A percentile compares a stretch with the other conserved stretches of the same genome.
These are phyloP conservation scores for Phytophthora constricta DNA, from an alignment of 352 stramenopile genomes.

Conservation along the genomic window DNA sequence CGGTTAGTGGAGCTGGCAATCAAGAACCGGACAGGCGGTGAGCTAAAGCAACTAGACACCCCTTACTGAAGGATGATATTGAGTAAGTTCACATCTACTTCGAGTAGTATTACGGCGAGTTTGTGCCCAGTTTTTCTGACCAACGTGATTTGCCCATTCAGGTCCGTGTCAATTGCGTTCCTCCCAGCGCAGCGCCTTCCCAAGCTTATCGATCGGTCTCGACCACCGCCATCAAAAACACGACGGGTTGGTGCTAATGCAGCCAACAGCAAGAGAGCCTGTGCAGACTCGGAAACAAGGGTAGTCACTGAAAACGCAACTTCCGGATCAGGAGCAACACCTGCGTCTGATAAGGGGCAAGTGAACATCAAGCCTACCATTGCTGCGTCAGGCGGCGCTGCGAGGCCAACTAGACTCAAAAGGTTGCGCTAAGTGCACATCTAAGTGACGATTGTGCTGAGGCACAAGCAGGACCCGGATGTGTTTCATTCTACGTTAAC, in stretches of 20 bases:
- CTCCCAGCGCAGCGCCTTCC: constrained; percentile 35
- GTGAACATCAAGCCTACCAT: constrained; percentile 21
- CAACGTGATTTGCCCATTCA: constrained; percentile 1
- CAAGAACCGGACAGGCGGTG: constrained; percentile 66
- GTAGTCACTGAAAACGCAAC: constrained; percentile 7
- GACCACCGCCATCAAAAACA: constrained; percentile 32
- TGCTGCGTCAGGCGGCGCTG: constrained; percentile 21
- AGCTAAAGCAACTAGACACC: constrained; percentile 56
- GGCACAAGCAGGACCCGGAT: too few species aligned
- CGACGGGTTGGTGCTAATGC: constrained; percentile 32
- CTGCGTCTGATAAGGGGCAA: constrained; percentile 5
- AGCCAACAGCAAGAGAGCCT: constrained; percentile 30
- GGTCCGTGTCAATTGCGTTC: constrained; percentile 41
- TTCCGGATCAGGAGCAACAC: neutral
- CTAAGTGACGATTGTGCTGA: too few species aligned
- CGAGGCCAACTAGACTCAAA: constrained; percentile 43
- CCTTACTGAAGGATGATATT: constrained; percentile 69
- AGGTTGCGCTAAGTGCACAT: constrained; percentile 35
- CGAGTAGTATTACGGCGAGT: neutral
- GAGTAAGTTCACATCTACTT: constrained; percentile 41
- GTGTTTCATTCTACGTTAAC: too few species aligned
- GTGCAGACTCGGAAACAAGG: constrained; percentile 6
- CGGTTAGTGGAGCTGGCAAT: constrained; percentile 83
- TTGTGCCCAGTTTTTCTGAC: neutral
- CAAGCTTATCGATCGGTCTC: constrained; percentile 36